phyloP scores from a whole-genome alignment of 768 basidiomycete species.

The Termitomyces sp. region DNA sequence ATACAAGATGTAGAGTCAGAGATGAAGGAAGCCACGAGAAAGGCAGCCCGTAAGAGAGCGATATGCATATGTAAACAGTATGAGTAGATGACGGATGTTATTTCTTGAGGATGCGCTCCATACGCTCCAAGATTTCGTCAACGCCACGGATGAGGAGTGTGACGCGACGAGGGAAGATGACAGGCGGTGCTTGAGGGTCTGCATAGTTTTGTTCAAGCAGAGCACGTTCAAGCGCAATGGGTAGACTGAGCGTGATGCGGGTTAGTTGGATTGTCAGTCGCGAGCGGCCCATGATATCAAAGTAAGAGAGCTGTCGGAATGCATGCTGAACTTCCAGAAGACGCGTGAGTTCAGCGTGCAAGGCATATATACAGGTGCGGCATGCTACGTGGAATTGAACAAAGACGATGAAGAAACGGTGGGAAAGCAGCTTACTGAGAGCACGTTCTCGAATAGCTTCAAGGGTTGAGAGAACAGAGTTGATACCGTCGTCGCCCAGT shows the following conservation, averaged over 20 bases:
- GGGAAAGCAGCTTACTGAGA: slow-evolving; percentile 44
- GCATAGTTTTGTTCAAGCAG: slow-evolving; percentile 40
- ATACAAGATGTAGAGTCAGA: not conserved
- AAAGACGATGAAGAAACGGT: not conserved
- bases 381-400: slow-evolving; percentile 42
- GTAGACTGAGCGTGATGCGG: slow-evolving; percentile 69
- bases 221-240: slow-evolving; percentile 68
- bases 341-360: slow-evolving; percentile 67
- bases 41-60: not conserved
- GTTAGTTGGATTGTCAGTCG: slow-evolving; percentile 73
- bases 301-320: slow-evolving; percentile 69
- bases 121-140: slow-evolving; percentile 56
- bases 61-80: not conserved
- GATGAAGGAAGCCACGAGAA: not conserved
- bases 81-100: not conserved
- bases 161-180: slow-evolving; percentile 52
- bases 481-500: slow-evolving; percentile 73
- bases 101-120: slow-evolving; percentile 51
- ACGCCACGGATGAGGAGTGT: slow-evolving; percentile 55
- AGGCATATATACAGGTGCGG: slow-evolving; percentile 67
- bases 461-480: slow-evolving; percentile 66
- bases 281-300: slow-evolving; percentile 71
- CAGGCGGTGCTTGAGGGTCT: slow-evolving; percentile 8
- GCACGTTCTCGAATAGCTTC: slow-evolving; percentile 68
- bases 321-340: slow-evolving; percentile 79